Conservation (phyloP, 495 filamentous ascomycete species). For the Neohortaea acidophila region DNA sequence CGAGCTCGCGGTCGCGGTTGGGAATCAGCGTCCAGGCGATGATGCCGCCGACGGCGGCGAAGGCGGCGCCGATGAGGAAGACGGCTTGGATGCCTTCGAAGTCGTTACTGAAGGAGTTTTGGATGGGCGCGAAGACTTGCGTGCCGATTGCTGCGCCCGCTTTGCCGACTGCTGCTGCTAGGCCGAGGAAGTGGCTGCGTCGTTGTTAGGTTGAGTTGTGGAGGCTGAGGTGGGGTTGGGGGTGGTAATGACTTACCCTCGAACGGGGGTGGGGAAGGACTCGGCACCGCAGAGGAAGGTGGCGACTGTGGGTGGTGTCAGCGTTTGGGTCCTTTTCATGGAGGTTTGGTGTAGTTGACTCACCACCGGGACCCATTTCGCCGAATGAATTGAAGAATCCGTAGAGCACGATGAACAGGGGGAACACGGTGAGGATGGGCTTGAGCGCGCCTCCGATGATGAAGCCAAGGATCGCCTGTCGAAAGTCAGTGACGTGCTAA, state of each 20-base stretch:
- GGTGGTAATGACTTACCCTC: no score
- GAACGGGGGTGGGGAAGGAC: slow-evolving; percentile 36
- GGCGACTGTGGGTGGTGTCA: no score
- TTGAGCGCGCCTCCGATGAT: slow-evolving; percentile 33
- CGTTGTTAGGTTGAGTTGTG: neutral
- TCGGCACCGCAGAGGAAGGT: slow-evolving; percentile 34
- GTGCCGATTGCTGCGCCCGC: slow-evolving; percentile 37
- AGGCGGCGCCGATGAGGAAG: slow-evolving; percentile 33
- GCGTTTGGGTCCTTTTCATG: no score
- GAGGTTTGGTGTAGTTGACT: no score
- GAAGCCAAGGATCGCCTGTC: slow-evolving; percentile 32
- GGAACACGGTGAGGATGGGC: slow-evolving; percentile 31
- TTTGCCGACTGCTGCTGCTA: slow-evolving; percentile 35
- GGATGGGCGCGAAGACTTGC: slow-evolving; percentile 33
- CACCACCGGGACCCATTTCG: slow-evolving; percentile 37
- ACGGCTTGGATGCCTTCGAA: slow-evolving; percentile 32
- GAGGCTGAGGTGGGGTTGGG: slow-evolving; percentile 6
- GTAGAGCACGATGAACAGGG: slow-evolving; percentile 38
- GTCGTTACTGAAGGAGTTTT: slow-evolving; percentile 27
- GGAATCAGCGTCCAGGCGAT: slow-evolving; percentile 35
- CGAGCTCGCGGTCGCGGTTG: slow-evolving; percentile 32
- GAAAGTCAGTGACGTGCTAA: no score
- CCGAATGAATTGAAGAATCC: slow-evolving; percentile 35
- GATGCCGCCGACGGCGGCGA: slow-evolving; percentile 29
- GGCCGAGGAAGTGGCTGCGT: slow-evolving; percentile 25